phyloP scores from a whole-genome alignment of 1,139 yeast species.

The Zygotorulaspora mrakii region DNA sequence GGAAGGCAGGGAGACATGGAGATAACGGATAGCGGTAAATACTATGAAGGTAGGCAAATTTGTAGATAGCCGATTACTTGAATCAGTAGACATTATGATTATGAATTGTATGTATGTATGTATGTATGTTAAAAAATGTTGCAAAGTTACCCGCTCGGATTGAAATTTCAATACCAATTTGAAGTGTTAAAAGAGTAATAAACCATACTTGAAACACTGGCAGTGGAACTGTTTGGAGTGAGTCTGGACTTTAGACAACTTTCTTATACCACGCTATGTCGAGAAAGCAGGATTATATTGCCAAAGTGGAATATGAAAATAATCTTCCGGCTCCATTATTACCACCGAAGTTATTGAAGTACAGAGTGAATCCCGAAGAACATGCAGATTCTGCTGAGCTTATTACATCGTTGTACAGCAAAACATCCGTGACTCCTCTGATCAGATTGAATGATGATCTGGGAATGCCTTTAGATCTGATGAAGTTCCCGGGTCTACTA shows the following conservation, averaged over 20 bases:
- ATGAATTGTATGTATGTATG: conserved; percentile 1
- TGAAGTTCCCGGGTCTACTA: conserved; percentile 63
- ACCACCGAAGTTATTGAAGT: conserved; percentile 77
- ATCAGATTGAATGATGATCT: conserved; percentile 67
- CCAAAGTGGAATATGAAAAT: conserved; percentile 79
- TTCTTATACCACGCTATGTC: no score
- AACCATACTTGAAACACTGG: no score
- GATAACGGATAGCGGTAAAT: conserved; percentile 2
- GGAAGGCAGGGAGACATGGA: no score
- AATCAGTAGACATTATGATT: background rate
- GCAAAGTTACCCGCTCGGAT: no score
- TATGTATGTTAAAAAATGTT: conserved; percentile 4
- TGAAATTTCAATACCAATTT: no score
- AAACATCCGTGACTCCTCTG: conserved; percentile 64
- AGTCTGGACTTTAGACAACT: no score
- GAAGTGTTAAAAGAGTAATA: no score
- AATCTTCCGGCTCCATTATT: conserved; percentile 91
- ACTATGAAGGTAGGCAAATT: background rate
- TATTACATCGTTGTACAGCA: conserved; percentile 69
- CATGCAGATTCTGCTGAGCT: conserved; percentile 58
- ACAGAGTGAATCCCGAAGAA: conserved; percentile 43
- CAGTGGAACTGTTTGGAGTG: no score
- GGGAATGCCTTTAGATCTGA: conserved; percentile 78
- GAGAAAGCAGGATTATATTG: conserved; percentile 79
- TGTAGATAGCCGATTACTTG: background rate